These are phyloP conservation scores for Tetrapisispora iriomotensis DNA, from an alignment of 805 yeast genomes.

Conservation along the genomic window DNA sequence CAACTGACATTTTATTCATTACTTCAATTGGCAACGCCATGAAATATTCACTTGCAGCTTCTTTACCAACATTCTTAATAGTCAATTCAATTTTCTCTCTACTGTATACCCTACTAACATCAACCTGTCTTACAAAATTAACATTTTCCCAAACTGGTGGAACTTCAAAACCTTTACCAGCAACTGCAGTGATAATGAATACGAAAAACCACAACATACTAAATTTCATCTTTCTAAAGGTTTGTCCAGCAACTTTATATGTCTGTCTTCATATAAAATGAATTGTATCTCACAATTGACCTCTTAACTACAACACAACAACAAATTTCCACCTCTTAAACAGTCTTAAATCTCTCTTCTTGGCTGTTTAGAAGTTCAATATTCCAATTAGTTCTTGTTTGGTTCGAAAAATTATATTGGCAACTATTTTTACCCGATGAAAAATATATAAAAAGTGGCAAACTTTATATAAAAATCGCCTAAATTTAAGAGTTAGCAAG, in stretches of 20 bases:
- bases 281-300: neutral
- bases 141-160: conserved; percentile 41
- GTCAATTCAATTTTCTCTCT: conserved; percentile 50
- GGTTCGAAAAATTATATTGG: too few relatives aligned
- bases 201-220: neutral
- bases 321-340: too few relatives aligned
- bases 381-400: too few relatives aligned
- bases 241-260: too few relatives aligned
- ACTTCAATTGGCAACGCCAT: conserved; percentile 46
- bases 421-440: too few relatives aligned
- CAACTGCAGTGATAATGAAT: neutral
- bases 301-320: too few relatives aligned
- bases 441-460: too few relatives aligned
- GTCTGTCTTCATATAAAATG: too few relatives aligned
- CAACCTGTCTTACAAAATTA: conserved; percentile 47
- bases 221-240: neutral
- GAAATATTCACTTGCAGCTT: conserved; percentile 47
- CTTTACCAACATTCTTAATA: conserved; percentile 46
- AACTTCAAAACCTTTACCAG: conserved; percentile 6
- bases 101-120: conserved; percentile 55
- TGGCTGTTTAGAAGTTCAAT: too few relatives aligned
- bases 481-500: too few relatives aligned
- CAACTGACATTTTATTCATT: conserved; percentile 34
- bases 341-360: too few relatives aligned
- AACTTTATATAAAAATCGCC: too few relatives aligned